Percentiles rank a stretch among this genome's conserved stretches.
These are phyloP conservation scores for Trichoderma asperelloides DNA, from an alignment of 495 filamentous ascomycete genomes.

Conservation along the genomic window DNA sequence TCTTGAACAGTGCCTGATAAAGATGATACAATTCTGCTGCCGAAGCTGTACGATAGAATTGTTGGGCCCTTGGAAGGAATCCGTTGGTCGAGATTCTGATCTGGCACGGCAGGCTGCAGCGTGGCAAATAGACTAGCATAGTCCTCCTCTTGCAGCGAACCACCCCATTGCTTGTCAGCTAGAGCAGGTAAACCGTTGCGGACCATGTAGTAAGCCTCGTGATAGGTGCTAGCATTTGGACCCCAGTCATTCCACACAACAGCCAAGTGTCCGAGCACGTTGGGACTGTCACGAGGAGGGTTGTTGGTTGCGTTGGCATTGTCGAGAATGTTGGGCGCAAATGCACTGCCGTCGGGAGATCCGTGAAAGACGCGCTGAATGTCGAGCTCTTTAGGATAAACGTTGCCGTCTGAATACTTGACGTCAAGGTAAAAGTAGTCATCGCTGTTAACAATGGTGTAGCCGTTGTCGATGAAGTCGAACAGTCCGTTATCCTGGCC, in stretches of 20 bases:
- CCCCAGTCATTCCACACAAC: slow-evolving; percentile 52
- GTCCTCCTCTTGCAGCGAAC: slow-evolving; percentile 31
- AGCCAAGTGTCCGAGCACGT: slow-evolving; percentile 41
- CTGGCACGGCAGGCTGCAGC: slow-evolving; percentile 32
- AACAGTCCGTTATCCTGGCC: slow-evolving; percentile 44
- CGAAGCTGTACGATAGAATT: slow-evolving; percentile 21
- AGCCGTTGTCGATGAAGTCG: slow-evolving; percentile 28
- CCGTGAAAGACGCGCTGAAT: slow-evolving; percentile 40
- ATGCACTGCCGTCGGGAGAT: slow-evolving; percentile 41
- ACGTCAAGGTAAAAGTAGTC: slow-evolving; percentile 49
- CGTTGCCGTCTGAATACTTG: slow-evolving; percentile 47
- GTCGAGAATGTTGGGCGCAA: slow-evolving; percentile 36
- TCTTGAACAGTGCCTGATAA: slow-evolving; percentile 27
- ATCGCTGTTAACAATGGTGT: slow-evolving; percentile 43
- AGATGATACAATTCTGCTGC: not conserved
- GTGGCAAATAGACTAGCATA: slow-evolving; percentile 28
- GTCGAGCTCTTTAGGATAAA: slow-evolving; percentile 48
- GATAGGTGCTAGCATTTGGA: slow-evolving; percentile 46
- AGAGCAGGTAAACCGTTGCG: slow-evolving; percentile 37
- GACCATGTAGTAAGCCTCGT: slow-evolving; percentile 46
- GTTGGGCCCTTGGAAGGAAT: slow-evolving; percentile 30
- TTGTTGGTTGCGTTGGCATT: slow-evolving; percentile 34
- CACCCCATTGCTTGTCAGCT: slow-evolving; percentile 34
- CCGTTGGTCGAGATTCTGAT: slow-evolving; percentile 36
- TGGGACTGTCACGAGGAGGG: slow-evolving; percentile 18